Base-by-base conservation (phyloP, 768 basidiomycete genomes). In the Calocybe indica region DNA sequence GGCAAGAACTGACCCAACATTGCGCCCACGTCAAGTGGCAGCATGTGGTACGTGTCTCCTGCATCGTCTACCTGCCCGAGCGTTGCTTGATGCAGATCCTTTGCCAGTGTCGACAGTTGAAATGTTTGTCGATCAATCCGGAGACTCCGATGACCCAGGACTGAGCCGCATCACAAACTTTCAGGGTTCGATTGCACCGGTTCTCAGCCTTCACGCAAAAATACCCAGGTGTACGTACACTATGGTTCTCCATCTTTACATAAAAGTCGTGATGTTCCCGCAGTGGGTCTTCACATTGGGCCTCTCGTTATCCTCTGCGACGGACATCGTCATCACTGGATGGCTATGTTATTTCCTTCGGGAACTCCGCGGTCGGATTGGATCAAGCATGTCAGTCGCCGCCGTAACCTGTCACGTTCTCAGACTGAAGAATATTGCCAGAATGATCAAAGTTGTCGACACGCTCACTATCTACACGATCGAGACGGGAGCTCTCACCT, bases 241-340 rank as follows among this genome's bases (percentile, higher is more conserved):
- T 30, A 5, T 2, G 5, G 34, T 14, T 31, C 12, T 44, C 6
- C 9, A 2, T 30, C 31, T 3, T 30, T 9, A 32, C 30, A 40
- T 14, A 8, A n/a, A 7, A 7, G 36, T 22, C 9, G 31, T 7
- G 12, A 33, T 15, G 33, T n/a, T 29, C 36, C 7, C 29, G 6
- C 28, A 74, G 72, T 71, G 68, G 62, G 46, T 74, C 7, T 73
- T 74, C 40, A 74, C 72, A 9, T 58, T 66, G 7, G 72, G 72
- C 5, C 62, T 73, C 5, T 62, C 66, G 1, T 56, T 73, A 37
- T 73, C 72, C 1, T 63, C 68, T 7, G 61, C 62, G 6, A 63
- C 65, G 1, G 72, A 74, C 42, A 40, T 72, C 7, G 49, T 73
- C 31, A 63, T 74, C 42, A 67, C 72, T 2, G 55, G 57, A 13